These are phyloP conservation scores for Tetrahymena malaccensis DNA, from an alignment of 73 alveolate genomes.

Conservation along the genomic window DNA sequence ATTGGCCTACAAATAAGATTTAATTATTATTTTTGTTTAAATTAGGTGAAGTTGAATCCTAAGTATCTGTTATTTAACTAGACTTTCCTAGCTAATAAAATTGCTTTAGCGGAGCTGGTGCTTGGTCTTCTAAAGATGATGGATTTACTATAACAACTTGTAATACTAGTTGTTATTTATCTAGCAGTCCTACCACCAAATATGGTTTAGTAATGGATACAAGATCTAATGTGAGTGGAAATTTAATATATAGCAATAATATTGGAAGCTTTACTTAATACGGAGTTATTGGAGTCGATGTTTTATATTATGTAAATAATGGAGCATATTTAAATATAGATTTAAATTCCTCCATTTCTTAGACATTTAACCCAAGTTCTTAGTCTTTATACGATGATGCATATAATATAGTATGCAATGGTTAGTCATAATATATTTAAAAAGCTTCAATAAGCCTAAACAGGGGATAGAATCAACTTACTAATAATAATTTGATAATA, in stretches of 20 bases:
- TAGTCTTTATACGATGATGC: background rate
- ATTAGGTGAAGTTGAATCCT: background rate
- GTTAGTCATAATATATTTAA: background rate
- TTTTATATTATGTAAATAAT: background rate
- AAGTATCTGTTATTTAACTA: background rate
- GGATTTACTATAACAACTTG: background rate
- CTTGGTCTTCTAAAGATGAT: background rate
- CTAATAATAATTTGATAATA: background rate
- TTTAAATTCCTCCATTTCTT: background rate
- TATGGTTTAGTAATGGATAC: background rate
- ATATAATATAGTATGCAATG: background rate
- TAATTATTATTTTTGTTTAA: too few species aligned
- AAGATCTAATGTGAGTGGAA: background rate
- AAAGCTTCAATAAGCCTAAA: background rate
- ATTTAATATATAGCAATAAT: background rate
- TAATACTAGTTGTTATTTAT: background rate
- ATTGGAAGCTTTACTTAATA: background rate
- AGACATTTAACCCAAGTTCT: background rate
- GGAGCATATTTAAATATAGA: background rate
- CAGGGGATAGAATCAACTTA: background rate
- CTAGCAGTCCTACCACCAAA: too few species aligned
- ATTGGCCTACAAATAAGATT: too few species aligned
- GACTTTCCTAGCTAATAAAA: background rate
- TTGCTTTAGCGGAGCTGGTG: background rate
- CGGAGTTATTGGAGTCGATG: background rate